A percentile compares a stretch with the other conserved stretches of the same genome.
phyloP scores from a whole-genome alignment of 805 yeast species.

The Wickerhamiella vanderwaltii region DNA sequence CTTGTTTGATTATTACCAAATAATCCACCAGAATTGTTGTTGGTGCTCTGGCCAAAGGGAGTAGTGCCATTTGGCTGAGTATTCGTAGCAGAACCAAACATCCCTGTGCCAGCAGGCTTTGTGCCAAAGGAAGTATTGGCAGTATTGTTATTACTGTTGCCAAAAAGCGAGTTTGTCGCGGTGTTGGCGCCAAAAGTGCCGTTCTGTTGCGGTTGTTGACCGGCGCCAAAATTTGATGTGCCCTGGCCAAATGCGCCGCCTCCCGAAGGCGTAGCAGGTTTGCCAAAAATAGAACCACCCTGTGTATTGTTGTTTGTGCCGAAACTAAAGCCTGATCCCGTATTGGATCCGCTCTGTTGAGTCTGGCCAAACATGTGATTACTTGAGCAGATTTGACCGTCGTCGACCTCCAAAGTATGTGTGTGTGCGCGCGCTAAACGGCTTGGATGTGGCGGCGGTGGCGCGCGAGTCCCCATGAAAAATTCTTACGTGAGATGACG shows the following conservation, averaged over 20 bases:
- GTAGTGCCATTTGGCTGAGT: constrained; percentile 27
- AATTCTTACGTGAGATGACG: no score
- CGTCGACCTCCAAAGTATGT: no score
- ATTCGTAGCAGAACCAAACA: background rate
- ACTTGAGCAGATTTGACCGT: background rate
- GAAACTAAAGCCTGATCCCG: constrained; percentile 16
- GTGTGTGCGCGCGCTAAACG: no score
- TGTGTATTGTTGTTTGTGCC: constrained; percentile 14
- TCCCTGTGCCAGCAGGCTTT: background rate
- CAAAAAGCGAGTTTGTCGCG: constrained; percentile 14
- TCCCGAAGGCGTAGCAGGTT: constrained; percentile 11
- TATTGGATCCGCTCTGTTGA: no score
- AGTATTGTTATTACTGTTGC: background rate
- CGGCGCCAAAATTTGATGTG: constrained; percentile 17
- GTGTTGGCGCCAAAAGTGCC: constrained; percentile 28
- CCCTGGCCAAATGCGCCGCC: constrained; percentile 8
- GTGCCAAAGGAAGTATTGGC: constrained; percentile 2
- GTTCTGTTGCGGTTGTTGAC: constrained; percentile 10
- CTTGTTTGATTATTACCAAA: no score
- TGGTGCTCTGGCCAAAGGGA: constrained; percentile 26
- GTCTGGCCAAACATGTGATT: constrained; percentile 11
- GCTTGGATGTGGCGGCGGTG: no score
- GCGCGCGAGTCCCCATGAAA: no score
- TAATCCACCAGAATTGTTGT: background rate
- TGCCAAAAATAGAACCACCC: constrained; percentile 17